Percentiles rank a stretch among this genome's conserved stretches.
These are phyloP conservation scores for Candida ipomoeae DNA, from an alignment of 805 yeast species.

Conservation along the genomic window DNA sequence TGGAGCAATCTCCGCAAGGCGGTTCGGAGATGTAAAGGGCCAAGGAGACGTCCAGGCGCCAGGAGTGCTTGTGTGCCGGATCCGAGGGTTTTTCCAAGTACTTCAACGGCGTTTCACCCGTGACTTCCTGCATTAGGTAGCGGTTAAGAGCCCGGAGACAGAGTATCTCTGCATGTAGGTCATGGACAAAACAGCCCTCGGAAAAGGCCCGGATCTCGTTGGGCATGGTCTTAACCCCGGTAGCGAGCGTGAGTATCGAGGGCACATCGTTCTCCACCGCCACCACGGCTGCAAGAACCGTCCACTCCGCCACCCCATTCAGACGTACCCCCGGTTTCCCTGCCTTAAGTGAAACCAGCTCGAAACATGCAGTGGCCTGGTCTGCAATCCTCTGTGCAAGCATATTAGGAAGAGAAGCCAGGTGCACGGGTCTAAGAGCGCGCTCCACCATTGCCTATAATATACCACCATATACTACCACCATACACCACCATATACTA, in stretches of 20 bases:
- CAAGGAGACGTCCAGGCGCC: conserved; percentile 33
- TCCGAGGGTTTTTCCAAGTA: background rate
- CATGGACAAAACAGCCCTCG: conserved; percentile 70
- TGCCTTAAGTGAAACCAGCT: conserved; percentile 23
- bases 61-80: conserved; percentile 17
- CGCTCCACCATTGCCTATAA: background rate
- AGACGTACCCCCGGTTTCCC: conserved; percentile 62
- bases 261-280: conserved; percentile 28
- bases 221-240: conserved; percentile 83
- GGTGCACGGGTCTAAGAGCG: conserved; percentile 4
- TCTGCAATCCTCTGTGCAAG: conserved; percentile 21
- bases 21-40: conserved; percentile 67
- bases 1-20: conserved; percentile 91
- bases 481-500: background rate
- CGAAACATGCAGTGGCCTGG: conserved; percentile 27
- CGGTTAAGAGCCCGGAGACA: conserved; percentile 68
- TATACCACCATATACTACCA: background rate
- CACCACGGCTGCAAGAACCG: conserved; percentile 74
- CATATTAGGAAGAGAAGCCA: background rate
- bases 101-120: conserved; percentile 16
- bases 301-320: conserved; percentile 74
- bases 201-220: conserved; percentile 41
- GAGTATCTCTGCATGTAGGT: conserved; percentile 85
- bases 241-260: conserved; percentile 50
- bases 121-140: conserved; percentile 46